Percentiles rank a stretch among this genome's conserved stretches.
Evolutionary conservation across 169 alveolate species (phyloP).

Genomic region (Babesia ovata): DNA sequence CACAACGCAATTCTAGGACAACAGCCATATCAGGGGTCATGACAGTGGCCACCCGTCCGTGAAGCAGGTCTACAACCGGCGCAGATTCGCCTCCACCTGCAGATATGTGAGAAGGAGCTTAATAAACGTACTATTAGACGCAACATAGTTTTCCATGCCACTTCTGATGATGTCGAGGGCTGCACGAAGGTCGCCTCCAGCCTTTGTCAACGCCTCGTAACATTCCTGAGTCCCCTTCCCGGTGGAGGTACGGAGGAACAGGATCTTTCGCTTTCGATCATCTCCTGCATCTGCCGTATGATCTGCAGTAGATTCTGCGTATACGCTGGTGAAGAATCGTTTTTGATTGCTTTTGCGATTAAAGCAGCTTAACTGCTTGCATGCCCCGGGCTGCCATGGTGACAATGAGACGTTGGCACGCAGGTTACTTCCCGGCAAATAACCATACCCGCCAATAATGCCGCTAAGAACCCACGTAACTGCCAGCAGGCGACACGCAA

Average conservation of each 20-base stretch:
- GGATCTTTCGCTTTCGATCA: constrained; percentile 35
- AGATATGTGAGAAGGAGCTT: too few relatives aligned
- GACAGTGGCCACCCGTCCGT: constrained; percentile 45
- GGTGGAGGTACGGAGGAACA: constrained; percentile 50
- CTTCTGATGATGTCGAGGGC: constrained; percentile 34
- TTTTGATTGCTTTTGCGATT: neutral
- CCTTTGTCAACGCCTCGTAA: constrained; percentile 44
- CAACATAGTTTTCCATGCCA: constrained; percentile 19
- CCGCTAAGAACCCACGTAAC: neutral
- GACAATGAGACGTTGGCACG: neutral
- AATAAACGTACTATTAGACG: neutral
- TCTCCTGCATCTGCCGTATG: constrained; percentile 1
- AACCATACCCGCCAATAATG: neutral
- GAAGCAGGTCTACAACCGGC: constrained; percentile 28
- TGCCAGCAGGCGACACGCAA: neutral
- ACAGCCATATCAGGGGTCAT: constrained; percentile 11
- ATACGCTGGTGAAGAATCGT: neutral
- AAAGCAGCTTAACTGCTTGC: neutral
- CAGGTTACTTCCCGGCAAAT: neutral
- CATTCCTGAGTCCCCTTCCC: constrained; percentile 67
- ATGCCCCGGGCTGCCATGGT: neutral
- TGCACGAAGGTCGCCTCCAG: constrained; percentile 34
- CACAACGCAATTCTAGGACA: constrained; percentile 45
- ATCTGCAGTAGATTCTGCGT: neutral
- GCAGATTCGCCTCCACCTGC: neutral